phyloP scores from a whole-genome alignment of 164 flowering plant species.

The Protea cynaroides region DNA sequence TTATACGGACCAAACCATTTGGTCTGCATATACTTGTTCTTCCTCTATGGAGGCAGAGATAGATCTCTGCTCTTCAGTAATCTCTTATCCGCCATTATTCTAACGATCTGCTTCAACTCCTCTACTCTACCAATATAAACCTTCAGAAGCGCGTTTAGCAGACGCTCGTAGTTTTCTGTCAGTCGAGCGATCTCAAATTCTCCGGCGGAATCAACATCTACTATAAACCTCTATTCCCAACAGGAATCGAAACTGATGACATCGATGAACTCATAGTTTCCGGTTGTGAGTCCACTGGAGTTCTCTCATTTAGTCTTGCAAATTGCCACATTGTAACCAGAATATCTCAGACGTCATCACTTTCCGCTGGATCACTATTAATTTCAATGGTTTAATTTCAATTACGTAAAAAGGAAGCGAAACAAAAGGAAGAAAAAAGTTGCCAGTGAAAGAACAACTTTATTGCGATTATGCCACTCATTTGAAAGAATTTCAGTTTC shows the following conservation, averaged over 20 bases:
- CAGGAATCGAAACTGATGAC: slow-evolving; percentile 19
- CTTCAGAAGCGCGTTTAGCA: slow-evolving; percentile 37
- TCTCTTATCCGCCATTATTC: slow-evolving; percentile 37
- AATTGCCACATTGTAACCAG: slow-evolving; percentile 73
- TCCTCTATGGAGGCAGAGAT: slow-evolving; percentile 78
- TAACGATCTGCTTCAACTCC: slow-evolving; percentile 56
- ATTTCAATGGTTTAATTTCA: no score
- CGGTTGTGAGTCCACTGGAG: slow-evolving; percentile 43
- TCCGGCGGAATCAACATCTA: slow-evolving; percentile 54
- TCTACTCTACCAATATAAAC: slow-evolving; percentile 51
- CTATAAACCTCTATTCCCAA: slow-evolving; percentile 33
- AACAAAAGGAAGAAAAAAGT: no score
- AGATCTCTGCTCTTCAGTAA: slow-evolving; percentile 55
- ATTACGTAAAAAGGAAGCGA: not conserved
- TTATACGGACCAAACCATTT: slow-evolving; percentile 76
- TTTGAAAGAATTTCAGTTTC: not conserved
- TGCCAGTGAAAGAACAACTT: not conserved
- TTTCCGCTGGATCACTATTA: slow-evolving; percentile 36
- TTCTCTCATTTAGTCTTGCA: slow-evolving; percentile 76
- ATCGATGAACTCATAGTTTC: slow-evolving; percentile 70
- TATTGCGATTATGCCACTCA: slow-evolving; percentile 24
- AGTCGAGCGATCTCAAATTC: slow-evolving; percentile 81
- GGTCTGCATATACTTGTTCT: slow-evolving; percentile 58
- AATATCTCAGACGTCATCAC: slow-evolving; percentile 51
- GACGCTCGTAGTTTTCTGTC: slow-evolving; percentile 26